Evolutionary conservation across 805 yeast genomes (phyloP), one percentile per base, ranked within the genome.

Genomic region (Candida alai): DNA sequence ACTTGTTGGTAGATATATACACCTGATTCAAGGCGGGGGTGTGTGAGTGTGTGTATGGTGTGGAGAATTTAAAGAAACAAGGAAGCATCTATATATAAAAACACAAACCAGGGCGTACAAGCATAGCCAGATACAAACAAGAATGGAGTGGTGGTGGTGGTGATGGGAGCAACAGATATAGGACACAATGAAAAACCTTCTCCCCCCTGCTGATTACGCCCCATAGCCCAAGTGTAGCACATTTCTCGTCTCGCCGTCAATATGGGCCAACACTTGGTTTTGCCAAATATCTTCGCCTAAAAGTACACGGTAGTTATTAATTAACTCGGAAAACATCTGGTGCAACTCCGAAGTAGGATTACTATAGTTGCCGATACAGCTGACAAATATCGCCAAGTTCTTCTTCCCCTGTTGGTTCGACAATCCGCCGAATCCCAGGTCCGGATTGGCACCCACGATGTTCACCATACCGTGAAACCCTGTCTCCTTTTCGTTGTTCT

Each of bases 401-500:
- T 60, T 57, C 41, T 61, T 63, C 7, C 74, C 75, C 34, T 65
- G 66, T 12, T 57, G 58, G 41, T 65, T 74, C 20, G 61, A 54
- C 30, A 65, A 54, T 2, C 67, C 69, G 0, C 75, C 70, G 29
- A 85, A 60, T 0, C 79, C 83, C 19, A 51, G 54, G 21, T 72
- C 68, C 2, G 95, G 95, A 49, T 82, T 80, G n/a, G 60, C 54
- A 23, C 70, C 68, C 12, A 90, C 65, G 19, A 79, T 73, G 36
- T 73, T 74, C 52, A 88, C 71, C 78, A 93, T 83, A 3, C 98
- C 98, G 46, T 71, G 70, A 53, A 84, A 86, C 2, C 95, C 82
- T 8, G 88, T 73, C 42, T 85, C 95, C 60, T 93, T 93, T 56
- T 93, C 98, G 34, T 80, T 84, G 38, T 88, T 80, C 44, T 85